Percentiles rank a stretch among this genome's conserved stretches.
Conservation (phyloP, 768 basidiomycete genomes). For the Lactarius indigo region DNA sequence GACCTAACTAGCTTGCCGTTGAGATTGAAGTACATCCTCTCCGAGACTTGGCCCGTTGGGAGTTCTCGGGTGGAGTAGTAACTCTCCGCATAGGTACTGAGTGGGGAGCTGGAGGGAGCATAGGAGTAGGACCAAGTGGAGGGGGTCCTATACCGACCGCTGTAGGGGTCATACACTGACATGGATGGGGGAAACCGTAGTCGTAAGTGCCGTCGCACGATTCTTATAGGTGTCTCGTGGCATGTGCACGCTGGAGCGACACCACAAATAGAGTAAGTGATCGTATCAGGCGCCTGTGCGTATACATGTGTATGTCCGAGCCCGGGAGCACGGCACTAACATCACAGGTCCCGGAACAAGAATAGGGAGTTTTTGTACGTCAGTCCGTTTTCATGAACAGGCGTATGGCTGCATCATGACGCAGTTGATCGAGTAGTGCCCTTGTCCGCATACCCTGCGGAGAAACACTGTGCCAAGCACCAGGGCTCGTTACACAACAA, state of each 20-base stretch:
- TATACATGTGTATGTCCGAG: not conserved
- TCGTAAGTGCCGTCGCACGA: not conserved
- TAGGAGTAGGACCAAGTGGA: slow-evolving; percentile 13
- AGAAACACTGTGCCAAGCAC: not conserved
- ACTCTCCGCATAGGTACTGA: slow-evolving; percentile 1
- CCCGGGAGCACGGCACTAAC: slow-evolving; percentile 11
- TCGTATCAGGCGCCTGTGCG: slow-evolving; percentile 13
- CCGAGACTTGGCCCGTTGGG: not conserved
- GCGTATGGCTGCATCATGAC: not conserved
- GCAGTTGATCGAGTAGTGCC: not conserved
- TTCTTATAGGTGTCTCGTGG: slow-evolving; percentile 14
- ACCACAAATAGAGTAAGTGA: not conserved
- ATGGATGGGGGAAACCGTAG: slow-evolving; percentile 2
- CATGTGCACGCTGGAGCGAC: not conserved
- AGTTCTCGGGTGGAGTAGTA: not conserved
- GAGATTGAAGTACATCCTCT: slow-evolving; percentile 17
- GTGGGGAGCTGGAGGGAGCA: not conserved
- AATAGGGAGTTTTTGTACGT: not conserved
- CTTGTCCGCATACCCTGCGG: not conserved
- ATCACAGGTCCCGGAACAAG: not conserved
- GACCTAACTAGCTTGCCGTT: slow-evolving; percentile 16
- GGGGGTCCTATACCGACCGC: slow-evolving; percentile 9
- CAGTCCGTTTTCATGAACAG: not conserved
- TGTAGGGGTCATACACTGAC: slow-evolving; percentile 21
- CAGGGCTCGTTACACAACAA: too few species aligned